Evolutionary conservation across 2,329 filamentous ascomycete species (phyloP), one percentile per base, ranked within the genome.

Genomic region (Raffaelea ambrosiae): DNA sequence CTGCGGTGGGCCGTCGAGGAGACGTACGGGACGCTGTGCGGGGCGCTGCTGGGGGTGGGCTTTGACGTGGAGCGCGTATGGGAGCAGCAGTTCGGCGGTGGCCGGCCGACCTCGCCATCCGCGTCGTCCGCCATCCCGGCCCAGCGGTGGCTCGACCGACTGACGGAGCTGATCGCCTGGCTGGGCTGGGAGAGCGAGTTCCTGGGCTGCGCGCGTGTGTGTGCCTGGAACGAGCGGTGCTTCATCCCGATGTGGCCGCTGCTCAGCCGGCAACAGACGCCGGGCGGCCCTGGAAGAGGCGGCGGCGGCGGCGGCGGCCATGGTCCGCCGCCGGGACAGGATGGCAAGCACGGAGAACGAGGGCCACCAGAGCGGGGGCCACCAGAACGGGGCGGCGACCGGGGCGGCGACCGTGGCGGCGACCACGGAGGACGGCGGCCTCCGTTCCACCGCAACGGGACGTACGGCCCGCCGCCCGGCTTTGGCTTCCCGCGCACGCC

Each of bases 241-340:
- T 73, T 65, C 50, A 71, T 75, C 36, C 71, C 72, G 1, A 75
- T 74, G 66, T 75, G 71, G 72, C 72, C 72, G 2, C 51, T 71
- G 51, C 50, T 61, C 41, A 41, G 39, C 43, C 40, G 40, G 16
- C 7, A 29, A 29, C 33, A 43, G 14, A 26, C 42, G 46, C 41
- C 40, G 16, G 33, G 22, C n/a, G 46, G 47, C 1, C 47, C 50
- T n/a, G 39, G 47, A 3, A 21, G 40, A 3, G 19, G 47, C 8
- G 13, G n/a, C 19, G 38, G 16, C 9, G 33, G 26, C 10, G n/a
- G 20, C 16, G 36, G 20, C 4, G 22, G n/a, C 20, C 23, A 20
- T 16, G 36, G 26, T 4, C 16, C 16, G 3, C 38, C 18, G 1
- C n/a, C 22, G 36, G n/a, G 13, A 35, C 53, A 23, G 21, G 50